Conservation (phyloP, 768 basidiomycete species). For the Lactarius deliciosus region DNA sequence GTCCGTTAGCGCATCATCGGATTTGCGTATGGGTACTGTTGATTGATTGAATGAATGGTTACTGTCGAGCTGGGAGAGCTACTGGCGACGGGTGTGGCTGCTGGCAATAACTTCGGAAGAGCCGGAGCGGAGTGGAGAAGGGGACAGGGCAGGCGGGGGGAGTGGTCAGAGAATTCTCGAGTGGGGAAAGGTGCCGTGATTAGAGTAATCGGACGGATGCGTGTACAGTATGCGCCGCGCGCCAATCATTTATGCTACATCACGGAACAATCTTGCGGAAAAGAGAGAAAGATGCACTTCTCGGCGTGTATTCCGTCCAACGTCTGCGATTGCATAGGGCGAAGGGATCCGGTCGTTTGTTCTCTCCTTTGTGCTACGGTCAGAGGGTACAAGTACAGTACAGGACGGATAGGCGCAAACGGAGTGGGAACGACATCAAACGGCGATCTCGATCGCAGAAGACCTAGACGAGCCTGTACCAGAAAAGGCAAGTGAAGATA, state of each 20-base stretch:
- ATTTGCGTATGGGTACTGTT: conserved; percentile 14
- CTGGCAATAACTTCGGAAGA: conserved; percentile 23
- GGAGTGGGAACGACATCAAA: conserved; percentile 19
- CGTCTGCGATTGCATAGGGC: conserved; percentile 13
- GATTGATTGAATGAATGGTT: not conserved
- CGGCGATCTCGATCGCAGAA: conserved; percentile 28
- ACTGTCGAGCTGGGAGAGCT: not conserved
- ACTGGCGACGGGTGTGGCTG: not conserved
- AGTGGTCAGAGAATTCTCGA: not conserved
- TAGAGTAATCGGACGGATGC: not conserved
- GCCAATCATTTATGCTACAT: conserved; percentile 23
- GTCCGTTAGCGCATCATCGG: not conserved
- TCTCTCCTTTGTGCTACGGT: conserved; percentile 2
- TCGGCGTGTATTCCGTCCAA: conserved; percentile 15
- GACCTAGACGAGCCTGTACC: conserved; percentile 22
- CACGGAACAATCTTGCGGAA: conserved; percentile 27
- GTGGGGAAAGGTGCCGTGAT: conserved; percentile 21
- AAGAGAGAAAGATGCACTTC: conserved; percentile 12
- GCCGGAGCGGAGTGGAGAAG: conserved; percentile 16
- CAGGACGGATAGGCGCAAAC: not conserved
- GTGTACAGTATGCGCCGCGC: conserved; percentile 11
- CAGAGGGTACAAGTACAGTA: conserved; percentile 5
- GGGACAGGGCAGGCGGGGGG: not conserved
- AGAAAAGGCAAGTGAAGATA: conserved; percentile 24
- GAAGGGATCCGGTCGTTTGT: not conserved